phyloP scores from a whole-genome alignment of 495 filamentous ascomycete genomes.

The Tetracladium setigerum region DNA sequence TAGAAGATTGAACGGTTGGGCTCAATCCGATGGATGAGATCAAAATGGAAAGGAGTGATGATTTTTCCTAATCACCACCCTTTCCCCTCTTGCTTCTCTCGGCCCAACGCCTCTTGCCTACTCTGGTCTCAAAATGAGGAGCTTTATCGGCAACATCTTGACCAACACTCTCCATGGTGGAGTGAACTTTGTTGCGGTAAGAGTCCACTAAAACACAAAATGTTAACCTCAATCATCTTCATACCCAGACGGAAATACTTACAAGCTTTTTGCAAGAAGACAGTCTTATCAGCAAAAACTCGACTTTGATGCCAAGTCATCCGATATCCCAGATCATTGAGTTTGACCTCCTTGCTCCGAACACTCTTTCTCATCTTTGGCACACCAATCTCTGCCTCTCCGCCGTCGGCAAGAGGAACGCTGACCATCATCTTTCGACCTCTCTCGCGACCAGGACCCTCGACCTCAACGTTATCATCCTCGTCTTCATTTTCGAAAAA shows the following conservation, averaged over 20 bases:
- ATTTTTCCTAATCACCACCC: conserved; percentile 14
- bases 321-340: conserved; percentile 90
- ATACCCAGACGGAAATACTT: conserved; percentile 36
- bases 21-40: no score
- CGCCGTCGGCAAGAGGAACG: conserved; percentile 67
- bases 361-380: conserved; percentile 59
- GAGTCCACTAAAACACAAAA: conserved; percentile 64
- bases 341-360: conserved; percentile 67
- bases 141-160: conserved; percentile 64
- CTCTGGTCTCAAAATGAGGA: conserved; percentile 81
- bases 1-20: no score
- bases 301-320: conserved; percentile 94
- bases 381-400: conserved; percentile 59
- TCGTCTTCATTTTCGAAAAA: conserved; percentile 61
- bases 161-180: conserved; percentile 64
- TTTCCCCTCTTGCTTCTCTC: conserved; percentile 45
- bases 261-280: conserved; percentile 92
- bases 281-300: conserved; percentile 71
- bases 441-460: conserved; percentile 3
- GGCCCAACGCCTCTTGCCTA: conserved; percentile 78
- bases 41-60: no score
- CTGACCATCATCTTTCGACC: conserved; percentile 51
- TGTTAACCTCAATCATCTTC: not conserved
- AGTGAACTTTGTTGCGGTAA: conserved; percentile 88
- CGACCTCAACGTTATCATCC: conserved; percentile 48